phyloP scores from a whole-genome alignment of 805 yeast species.

The Sugiyamaella floridensis region DNA sequence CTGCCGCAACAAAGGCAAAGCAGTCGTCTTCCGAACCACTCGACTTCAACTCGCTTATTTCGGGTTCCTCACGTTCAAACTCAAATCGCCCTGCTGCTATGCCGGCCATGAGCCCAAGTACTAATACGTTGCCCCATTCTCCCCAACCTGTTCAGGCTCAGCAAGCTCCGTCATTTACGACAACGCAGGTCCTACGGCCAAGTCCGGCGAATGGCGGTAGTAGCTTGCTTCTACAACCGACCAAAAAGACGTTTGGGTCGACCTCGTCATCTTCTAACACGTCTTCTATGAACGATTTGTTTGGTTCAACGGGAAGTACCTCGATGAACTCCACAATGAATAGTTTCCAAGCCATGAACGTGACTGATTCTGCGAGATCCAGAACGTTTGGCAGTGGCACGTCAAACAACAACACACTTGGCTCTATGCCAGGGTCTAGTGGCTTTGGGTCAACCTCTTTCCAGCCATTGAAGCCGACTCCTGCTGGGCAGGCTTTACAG shows the following conservation, averaged over 20 bases:
- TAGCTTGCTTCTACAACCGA: background rate
- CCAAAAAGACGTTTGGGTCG: background rate
- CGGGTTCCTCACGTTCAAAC: constrained; percentile 1
- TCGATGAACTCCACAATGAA: background rate
- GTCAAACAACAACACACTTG: background rate
- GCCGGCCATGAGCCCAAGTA: background rate
- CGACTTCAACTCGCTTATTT: constrained; percentile 15
- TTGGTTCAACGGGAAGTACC: background rate
- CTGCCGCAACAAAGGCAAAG: background rate
- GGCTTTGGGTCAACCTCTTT: background rate
- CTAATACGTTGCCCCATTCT: background rate
- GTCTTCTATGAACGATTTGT: background rate
- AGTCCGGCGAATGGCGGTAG: background rate
- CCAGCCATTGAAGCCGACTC: background rate
- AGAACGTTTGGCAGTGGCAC: background rate
- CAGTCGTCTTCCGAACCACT: constrained; percentile 1
- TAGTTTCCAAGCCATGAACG: background rate
- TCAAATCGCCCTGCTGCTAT: background rate
- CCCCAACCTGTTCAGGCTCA: background rate
- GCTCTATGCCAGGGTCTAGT: background rate
- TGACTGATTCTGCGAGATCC: background rate
- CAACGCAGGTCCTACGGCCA: background rate
- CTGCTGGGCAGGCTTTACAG: background rate
- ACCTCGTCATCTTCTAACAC: background rate
- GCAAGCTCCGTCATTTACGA: background rate